A percentile compares a stretch with the other conserved stretches of the same genome.
phyloP scores from a whole-genome alignment of 371 early-diverging fungal genomes.

The Smittium mucronatum region DNA sequence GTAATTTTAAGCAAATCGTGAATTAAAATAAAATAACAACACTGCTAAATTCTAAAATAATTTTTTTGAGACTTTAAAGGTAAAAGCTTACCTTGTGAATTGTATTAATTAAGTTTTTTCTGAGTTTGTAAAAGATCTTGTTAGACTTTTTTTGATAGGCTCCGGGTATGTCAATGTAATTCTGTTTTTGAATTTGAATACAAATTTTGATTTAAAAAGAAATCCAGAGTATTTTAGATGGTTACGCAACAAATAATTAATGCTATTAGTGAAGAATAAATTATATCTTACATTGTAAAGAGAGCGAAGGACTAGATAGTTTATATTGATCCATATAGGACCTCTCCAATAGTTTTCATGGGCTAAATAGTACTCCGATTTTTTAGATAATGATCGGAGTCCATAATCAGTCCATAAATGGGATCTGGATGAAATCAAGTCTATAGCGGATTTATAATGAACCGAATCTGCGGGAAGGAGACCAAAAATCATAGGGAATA shows the following conservation, averaged over 20 bases:
- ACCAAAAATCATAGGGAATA: slow-evolving; percentile 72
- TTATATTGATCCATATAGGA: slow-evolving; percentile 88
- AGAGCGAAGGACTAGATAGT: slow-evolving; percentile 67
- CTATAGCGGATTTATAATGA: slow-evolving; percentile 53
- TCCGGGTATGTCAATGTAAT: slow-evolving; percentile 50
- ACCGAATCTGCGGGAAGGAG: slow-evolving; percentile 55
- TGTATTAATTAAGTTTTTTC: slow-evolving; percentile 61
- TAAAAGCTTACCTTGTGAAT: slow-evolving; percentile 24
- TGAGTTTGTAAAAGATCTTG: slow-evolving; percentile 56
- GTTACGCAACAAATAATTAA: too few relatives aligned
- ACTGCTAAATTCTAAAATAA: too few relatives aligned
- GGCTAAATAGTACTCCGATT: slow-evolving; percentile 55
- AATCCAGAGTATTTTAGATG: too few relatives aligned
- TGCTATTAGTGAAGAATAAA: too few relatives aligned
- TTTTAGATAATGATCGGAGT: slow-evolving; percentile 61
- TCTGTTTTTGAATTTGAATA: background rate
- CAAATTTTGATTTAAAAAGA: background rate
- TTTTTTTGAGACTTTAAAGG: slow-evolving; percentile 5
- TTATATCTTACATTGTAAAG: slow-evolving; percentile 58
- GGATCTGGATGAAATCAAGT: slow-evolving; percentile 52
- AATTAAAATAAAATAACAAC: too few relatives aligned
- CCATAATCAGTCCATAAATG: slow-evolving; percentile 78
- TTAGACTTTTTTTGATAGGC: slow-evolving; percentile 54
- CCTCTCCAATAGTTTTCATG: slow-evolving; percentile 94
- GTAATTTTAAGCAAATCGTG: background rate